Base-by-base conservation (phyloP, 495 filamentous ascomycete species). In the Aspergillus cavernicola region DNA sequence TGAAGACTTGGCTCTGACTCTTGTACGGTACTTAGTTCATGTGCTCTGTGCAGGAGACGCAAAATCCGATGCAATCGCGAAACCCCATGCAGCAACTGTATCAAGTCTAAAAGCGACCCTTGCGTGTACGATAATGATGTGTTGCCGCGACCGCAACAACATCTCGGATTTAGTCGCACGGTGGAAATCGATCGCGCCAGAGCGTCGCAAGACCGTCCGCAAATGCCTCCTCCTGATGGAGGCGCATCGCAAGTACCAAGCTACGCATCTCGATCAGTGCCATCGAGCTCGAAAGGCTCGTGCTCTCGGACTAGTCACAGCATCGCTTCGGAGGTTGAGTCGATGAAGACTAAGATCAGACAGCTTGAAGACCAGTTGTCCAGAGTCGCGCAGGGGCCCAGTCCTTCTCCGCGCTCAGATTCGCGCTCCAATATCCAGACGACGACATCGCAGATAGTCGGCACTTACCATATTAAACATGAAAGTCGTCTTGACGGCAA, bases 61-160 rank as follows among this genome's bases (percentile, higher is more conserved):
- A 82, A 82, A 49, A 72, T 80, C 16, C 63, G 65, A 56, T 81
- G 79, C 55, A 71, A 79, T 61, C 66, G 74, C 16, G 69, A 76
- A 55, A 63, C 28, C 11, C 78, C 79, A 1, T 82, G 77, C 50
- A 76, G 67, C 55, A 78, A 80, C 53, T 82, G 80, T 44, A 1
- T 73, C 2, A 70, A 70, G 11, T 74, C 76, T 0, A 75, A 67
- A 50, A 74, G 63, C 38, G 63, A 53, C 3, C 53, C 38, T 4
- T 82, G 79, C 57, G 55, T 66, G 1, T 82, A 79, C 56, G 66
- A 67, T 12, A 67, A 52, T 20, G 44, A 51, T 23, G 32, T 53
- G 44, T 11, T 7, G 9, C 45, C 57, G 54, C 20, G 31, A 10
- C 24, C 48, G 16, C 56, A 16, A 37, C 56, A 50, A 12, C 59